Base-by-base conservation (phyloP, 192 early-diverging fungal species). In the Phlyctochytrium arcticum region DNA sequence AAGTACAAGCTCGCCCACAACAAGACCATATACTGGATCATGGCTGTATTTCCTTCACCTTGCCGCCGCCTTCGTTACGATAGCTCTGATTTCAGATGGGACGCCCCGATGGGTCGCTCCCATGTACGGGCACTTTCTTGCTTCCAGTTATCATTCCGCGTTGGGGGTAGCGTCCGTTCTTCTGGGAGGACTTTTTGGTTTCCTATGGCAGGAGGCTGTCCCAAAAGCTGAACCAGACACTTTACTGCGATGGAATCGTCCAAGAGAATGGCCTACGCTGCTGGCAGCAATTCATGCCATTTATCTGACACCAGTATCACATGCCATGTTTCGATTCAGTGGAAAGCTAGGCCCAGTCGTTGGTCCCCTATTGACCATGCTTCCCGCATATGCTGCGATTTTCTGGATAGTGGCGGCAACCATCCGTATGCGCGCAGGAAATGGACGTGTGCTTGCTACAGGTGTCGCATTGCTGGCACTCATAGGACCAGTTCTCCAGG, bases 111-210 rank as follows among this genome's bases (percentile, higher is more conserved):
- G 60, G 19, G 57, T 62, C 23, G 67, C 67, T 3, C 67, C 67
- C 4, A 34, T 61, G 9, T 69, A 69, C 42, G 67, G 67, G 12
- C 58, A 62, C 8, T 69, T 61, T 36, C 67, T 69, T 7, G 35
- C 67, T 5, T 19, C 34, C 5, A 57, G 55, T 17, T 46, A 48
- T 24, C 47, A 48, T 35, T 10, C 31, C 35, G n/a, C 10, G 7
- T 19, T 29, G 7, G 17, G 12, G 2, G 19, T 30, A 8, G 44
- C 10, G 15, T 15, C 58, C 23, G 37, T 47, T 30, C 9, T 60
- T 9, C 7, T 47, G 15, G 58, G 58, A 46, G 58, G 32, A 2
- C 17, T 21, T 29, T 30, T 56, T 29, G 27, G 31, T 17, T 24
- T 15, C 32, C 15, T 17, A 32, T 50, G 48, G 21, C 9, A 17